A percentile compares a stretch with the other conserved stretches of the same genome.
Conservation (phyloP, 2,329 filamentous ascomycete species). For the Aureobasidium sp. region DNA sequence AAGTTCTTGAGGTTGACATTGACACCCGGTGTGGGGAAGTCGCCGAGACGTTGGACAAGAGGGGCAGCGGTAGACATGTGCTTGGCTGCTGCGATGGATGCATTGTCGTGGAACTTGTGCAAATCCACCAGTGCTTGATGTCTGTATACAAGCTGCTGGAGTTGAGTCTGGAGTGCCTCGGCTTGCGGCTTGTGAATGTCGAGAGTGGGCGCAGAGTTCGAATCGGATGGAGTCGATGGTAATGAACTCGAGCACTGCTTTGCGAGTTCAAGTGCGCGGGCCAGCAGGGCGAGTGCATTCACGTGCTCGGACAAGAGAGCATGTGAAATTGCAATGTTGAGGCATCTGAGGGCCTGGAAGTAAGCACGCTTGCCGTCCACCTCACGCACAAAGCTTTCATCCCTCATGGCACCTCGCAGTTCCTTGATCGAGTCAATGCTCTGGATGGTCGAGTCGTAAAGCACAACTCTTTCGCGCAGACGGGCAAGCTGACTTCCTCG, state of each 20-base stretch:
- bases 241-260: slow-evolving; percentile 43
- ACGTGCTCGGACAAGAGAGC: slow-evolving; percentile 60
- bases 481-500: slow-evolving; percentile 67
- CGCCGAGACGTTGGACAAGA: slow-evolving; percentile 63
- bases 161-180: slow-evolving; percentile 49
- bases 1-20: slow-evolving; percentile 66
- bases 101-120: slow-evolving; percentile 50
- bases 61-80: slow-evolving; percentile 43
- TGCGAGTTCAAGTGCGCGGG: slow-evolving; percentile 58
- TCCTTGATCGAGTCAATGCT: slow-evolving; percentile 86
- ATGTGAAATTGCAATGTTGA: slow-evolving; percentile 80
- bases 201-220: slow-evolving; percentile 52
- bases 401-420: slow-evolving; percentile 79
- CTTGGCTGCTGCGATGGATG: slow-evolving; percentile 38
- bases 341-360: slow-evolving; percentile 77
- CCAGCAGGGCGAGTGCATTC: slow-evolving; percentile 78
- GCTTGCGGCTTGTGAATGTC: slow-evolving; percentile 54
- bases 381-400: slow-evolving; percentile 64
- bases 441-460: slow-evolving; percentile 86
- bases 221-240: slow-evolving; percentile 28
- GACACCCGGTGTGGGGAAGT: slow-evolving; percentile 58
- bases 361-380: slow-evolving; percentile 72
- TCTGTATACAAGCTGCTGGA: slow-evolving; percentile 66
- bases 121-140: slow-evolving; percentile 81
- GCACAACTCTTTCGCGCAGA: slow-evolving; percentile 74